Conservation (phyloP, 2,329 filamentous ascomycete species). For the Arthroderma sp. region DNA sequence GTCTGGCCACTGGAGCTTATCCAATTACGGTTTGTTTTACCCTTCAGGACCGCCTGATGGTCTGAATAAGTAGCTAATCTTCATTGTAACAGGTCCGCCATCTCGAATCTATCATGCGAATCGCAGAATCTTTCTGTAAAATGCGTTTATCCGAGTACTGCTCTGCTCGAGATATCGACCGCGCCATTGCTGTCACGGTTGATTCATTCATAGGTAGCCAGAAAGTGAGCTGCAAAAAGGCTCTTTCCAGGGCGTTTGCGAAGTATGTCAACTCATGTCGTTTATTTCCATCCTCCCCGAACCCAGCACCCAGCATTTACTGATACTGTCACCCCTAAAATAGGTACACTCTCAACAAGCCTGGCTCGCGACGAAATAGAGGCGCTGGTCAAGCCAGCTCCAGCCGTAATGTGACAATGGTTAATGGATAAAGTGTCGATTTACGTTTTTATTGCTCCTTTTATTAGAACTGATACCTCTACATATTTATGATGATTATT, state of each 20-base stretch:
- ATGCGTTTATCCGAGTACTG: conserved; percentile 98
- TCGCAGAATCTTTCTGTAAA: conserved; percentile 85
- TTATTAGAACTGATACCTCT: too few species aligned
- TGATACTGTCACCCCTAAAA: neutral
- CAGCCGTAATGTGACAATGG: too few species aligned
- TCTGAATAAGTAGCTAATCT: neutral
- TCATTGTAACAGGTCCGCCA: conserved; percentile 61
- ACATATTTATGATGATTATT: too few species aligned
- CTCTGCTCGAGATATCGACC: conserved; percentile 78
- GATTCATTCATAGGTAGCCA: conserved; percentile 93
- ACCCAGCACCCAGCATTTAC: neutral
- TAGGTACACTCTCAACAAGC: conserved; percentile 4
- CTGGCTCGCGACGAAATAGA: neutral
- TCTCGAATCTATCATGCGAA: conserved; percentile 93
- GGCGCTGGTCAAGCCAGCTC: too few species aligned
- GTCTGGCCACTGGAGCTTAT: conserved; percentile 84
- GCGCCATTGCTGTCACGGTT: conserved; percentile 90
- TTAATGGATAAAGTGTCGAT: too few species aligned
- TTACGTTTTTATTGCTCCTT: too few species aligned
- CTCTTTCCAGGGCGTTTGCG: conserved; percentile 81
- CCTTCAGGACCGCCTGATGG: neutral
- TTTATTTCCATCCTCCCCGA: neutral
- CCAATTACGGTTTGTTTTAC: conserved; percentile 73
- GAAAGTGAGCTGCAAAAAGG: conserved; percentile 96
- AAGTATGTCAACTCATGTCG: conserved; percentile 54